Evolutionary conservation across 2,329 filamentous ascomycete species (phyloP).

Genomic region (Aspergillus tubingensis): DNA sequence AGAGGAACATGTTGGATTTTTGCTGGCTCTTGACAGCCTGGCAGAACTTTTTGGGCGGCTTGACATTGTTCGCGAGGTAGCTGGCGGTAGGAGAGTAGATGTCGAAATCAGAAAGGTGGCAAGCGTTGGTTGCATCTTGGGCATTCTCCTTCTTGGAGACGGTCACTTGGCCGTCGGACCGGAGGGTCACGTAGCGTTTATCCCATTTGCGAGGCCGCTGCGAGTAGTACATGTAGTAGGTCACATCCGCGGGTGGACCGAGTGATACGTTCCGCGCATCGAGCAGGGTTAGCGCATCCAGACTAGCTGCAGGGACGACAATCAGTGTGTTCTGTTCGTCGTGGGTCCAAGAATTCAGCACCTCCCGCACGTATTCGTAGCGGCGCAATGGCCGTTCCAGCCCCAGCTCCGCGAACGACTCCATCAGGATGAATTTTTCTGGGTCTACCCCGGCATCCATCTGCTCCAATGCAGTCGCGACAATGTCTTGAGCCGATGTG

Average conservation of each 20-base stretch:
- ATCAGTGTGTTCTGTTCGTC: slow-evolving; percentile 75
- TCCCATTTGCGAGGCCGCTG: slow-evolving; percentile 83
- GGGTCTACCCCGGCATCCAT: slow-evolving; percentile 67
- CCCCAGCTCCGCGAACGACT: slow-evolving; percentile 73
- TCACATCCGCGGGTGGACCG: slow-evolving; percentile 65
- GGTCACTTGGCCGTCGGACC: slow-evolving; percentile 69
- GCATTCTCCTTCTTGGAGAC: slow-evolving; percentile 71
- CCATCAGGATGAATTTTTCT: slow-evolving; percentile 69
- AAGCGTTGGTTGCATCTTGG: slow-evolving; percentile 71
- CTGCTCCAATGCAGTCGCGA: slow-evolving; percentile 65
- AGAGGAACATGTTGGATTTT: slow-evolving; percentile 79
- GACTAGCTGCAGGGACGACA: slow-evolving; percentile 64
- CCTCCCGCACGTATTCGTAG: slow-evolving; percentile 82
- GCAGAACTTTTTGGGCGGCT: slow-evolving; percentile 80
- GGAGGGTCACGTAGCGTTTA: slow-evolving; percentile 76
- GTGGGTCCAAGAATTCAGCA: slow-evolving; percentile 89
- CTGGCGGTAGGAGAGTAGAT: slow-evolving; percentile 76
- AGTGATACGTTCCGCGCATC: slow-evolving; percentile 65
- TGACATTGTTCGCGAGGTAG: slow-evolving; percentile 69
- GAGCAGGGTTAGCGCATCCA: slow-evolving; percentile 48
- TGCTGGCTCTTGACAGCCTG: slow-evolving; percentile 92
- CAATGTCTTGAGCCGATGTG: slow-evolving; percentile 73
- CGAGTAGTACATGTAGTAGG: slow-evolving; percentile 76
- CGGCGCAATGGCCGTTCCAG: slow-evolving; percentile 79
- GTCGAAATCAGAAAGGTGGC: slow-evolving; percentile 89